Evolutionary conservation across 2,329 filamentous ascomycete genomes (phyloP), one percentile per base, ranked within the genome.

Genomic region (Bipolaris zeicola): DNA sequence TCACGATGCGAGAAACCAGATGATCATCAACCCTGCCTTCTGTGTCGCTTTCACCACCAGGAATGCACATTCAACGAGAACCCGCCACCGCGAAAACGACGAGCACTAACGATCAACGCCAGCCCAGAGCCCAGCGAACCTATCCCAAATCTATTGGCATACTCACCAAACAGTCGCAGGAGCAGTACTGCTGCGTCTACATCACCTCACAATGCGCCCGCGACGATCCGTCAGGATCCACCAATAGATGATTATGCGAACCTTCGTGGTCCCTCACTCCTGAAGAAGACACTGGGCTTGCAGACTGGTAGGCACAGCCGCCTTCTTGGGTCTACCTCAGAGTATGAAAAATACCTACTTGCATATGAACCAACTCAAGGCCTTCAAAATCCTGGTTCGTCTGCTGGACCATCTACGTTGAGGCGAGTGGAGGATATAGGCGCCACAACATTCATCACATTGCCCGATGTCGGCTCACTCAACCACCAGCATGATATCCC

Each of bases 1-100:
- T 83, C 84, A 63, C 84, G 85, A 76, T 91, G 89, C 77, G 84
- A 89, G 62, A 81, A 87, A 71, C 84, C 87, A 61, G 87, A 90
- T 67, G 87, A 86, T 61, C 84, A 87, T 59, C 79, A 79, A 24
- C 79, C 79, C 55, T 92, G 89, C 73, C 80, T 88, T 58, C 81
- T 88, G 52, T 92, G 89, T 73, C 84, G 86, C 67, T 83, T 85
- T 68, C 85, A 85, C 71, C 83, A 83, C 50, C 82, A 87, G 67
- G 85, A 88, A 55, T 91, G 89, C 75, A 90, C 88, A 26, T 84
- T 90, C 68, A 78, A 83, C 41, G 84, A 85, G 50, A 89, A 87
- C 71, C 88, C 88, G 14, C 85, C 85, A 67, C 84, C 86, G 57
- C 83, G 88, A 65, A 91, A 91, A 79, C 82, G 89, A 69, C 90